phyloP scores from a whole-genome alignment of 331 rosid species.

The Acacia pycnantha region DNA sequence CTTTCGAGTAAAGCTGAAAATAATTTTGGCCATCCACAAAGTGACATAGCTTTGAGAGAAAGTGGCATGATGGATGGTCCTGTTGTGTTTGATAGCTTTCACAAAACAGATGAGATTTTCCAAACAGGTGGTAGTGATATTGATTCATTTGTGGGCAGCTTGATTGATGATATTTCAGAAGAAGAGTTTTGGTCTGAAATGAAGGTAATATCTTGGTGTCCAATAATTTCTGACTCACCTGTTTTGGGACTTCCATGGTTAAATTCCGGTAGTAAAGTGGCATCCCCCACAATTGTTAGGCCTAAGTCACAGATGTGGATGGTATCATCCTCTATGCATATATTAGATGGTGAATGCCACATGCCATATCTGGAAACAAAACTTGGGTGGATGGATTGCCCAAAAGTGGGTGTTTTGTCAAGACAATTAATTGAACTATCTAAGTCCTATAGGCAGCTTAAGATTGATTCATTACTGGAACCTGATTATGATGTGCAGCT shows the following conservation, averaged over 20 bases:
- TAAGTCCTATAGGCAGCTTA: conserved; percentile 59
- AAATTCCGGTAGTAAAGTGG: conserved; percentile 56
- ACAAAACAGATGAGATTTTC: conserved; percentile 36
- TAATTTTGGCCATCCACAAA: conserved; percentile 41
- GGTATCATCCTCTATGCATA: conserved; percentile 86
- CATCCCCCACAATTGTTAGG: conserved; percentile 69
- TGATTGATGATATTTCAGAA: conserved; percentile 56
- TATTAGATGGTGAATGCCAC: conserved; percentile 71
- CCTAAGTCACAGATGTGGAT: conserved; percentile 90
- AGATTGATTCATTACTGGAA: conserved; percentile 54
- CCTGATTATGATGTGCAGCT: conserved; percentile 58
- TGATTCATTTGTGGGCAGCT: conserved; percentile 46
- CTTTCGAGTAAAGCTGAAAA: conserved; percentile 51
- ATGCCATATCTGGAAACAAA: conserved; percentile 54
- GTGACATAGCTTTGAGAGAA: conserved; percentile 29
- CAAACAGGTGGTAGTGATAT: conserved; percentile 33
- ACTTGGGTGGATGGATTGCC: conserved; percentile 85
- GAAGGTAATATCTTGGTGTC: conserved; percentile 87
- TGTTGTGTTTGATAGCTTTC: conserved; percentile 37
- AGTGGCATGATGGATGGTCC: conserved; percentile 30
- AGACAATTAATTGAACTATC: conserved; percentile 76
- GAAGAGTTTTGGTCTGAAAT: conserved; percentile 94
- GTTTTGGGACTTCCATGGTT: conserved; percentile 85
- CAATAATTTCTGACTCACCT: conserved; percentile 71
- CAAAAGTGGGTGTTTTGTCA: conserved; percentile 50